phyloP scores from a whole-genome alignment of 345 rosid species.

The Populus deltoides region DNA sequence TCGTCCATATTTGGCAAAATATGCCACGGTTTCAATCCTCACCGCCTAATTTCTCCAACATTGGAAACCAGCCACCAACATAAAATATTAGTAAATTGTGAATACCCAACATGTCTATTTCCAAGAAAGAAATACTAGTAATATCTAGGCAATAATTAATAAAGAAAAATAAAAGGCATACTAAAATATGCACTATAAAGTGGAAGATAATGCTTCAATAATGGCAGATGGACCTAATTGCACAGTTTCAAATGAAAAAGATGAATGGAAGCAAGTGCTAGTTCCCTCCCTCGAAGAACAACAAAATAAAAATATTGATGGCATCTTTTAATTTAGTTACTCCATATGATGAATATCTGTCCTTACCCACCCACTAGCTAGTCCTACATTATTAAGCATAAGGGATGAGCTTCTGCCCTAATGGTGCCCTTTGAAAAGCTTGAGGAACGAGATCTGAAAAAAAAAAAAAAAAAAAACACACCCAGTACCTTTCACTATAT shows the following conservation, averaged over 20 bases:
- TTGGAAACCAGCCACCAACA: neutral
- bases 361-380: neutral
- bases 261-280: neutral
- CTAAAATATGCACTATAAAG: neutral
- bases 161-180: neutral
- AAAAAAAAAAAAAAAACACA: too few species aligned
- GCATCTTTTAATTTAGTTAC: neutral
- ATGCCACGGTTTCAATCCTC: constrained; percentile 7
- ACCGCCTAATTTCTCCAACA: neutral
- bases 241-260: constrained; percentile 10
- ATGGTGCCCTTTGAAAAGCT: neutral
- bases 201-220: neutral
- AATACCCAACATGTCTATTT: neutral
- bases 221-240: neutral
- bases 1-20: constrained; percentile 46
- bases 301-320: neutral
- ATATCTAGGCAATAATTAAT: neutral
- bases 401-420: neutral
- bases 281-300: neutral
- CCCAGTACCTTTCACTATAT: too few species aligned
- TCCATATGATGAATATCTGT: neutral
- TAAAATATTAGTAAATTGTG: neutral
- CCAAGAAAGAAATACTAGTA: neutral
- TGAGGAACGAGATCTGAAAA: neutral
- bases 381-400: neutral